These are phyloP conservation scores for Mycena chlorophos DNA, from an alignment of 768 basidiomycete genomes.

Conservation along the genomic window DNA sequence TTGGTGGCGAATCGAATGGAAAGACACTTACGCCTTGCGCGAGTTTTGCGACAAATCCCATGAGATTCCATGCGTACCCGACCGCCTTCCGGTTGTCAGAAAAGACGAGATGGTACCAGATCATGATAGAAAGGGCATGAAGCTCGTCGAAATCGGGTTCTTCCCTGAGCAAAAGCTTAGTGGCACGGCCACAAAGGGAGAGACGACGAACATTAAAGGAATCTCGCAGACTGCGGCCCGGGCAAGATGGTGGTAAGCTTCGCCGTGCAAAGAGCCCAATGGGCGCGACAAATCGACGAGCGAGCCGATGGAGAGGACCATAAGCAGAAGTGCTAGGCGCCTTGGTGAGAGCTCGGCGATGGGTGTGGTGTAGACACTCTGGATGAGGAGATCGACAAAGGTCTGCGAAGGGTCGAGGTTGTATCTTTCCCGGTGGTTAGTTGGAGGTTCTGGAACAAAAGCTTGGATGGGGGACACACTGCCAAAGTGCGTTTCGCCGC, in stretches of 20 bases:
- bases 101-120: constrained; percentile 73
- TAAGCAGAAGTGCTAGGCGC: constrained; percentile 64
- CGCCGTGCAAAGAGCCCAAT: constrained; percentile 58
- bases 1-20: neutral
- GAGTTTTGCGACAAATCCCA: constrained; percentile 73
- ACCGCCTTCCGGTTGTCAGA: constrained; percentile 73
- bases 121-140: constrained; percentile 70
- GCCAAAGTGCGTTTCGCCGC: constrained; percentile 69
- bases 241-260: constrained; percentile 66
- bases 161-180: constrained; percentile 49
- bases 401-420: constrained; percentile 71
- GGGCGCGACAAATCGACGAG: constrained; percentile 63
- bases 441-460: constrained; percentile 12
- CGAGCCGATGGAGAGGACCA: constrained; percentile 72
- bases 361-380: constrained; percentile 64
- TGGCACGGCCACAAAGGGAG: neutral
- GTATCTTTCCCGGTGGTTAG: constrained; percentile 42
- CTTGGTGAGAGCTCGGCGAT: constrained; percentile 64
- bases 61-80: constrained; percentile 73
- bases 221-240: constrained; percentile 70
- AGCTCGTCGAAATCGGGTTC: constrained; percentile 74
- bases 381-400: constrained; percentile 66
- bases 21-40: constrained; percentile 62
- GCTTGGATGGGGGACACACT: constrained; percentile 54
- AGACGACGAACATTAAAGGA: constrained; percentile 31